A percentile compares a stretch with the other conserved stretches of the same genome.
These are phyloP conservation scores for Saitozyma sp. DNA, from an alignment of 768 basidiomycete genomes.

Conservation along the genomic window DNA sequence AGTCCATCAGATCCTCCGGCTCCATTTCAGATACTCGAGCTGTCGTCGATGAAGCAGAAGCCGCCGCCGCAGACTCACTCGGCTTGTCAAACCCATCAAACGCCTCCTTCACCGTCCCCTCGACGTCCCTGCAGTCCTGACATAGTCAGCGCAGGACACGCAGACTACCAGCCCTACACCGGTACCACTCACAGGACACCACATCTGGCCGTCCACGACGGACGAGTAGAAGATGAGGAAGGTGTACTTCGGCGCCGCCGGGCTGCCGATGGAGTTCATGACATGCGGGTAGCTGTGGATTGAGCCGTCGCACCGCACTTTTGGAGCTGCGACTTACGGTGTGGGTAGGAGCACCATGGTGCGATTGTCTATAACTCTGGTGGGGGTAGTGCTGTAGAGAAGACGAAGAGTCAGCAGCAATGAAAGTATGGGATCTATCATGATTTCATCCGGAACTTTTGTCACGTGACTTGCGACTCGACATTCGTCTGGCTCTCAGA, in stretches of 20 bases:
- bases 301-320: neutral
- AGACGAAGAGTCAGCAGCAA: too few relatives aligned
- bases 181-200: constrained; percentile 47
- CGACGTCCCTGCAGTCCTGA: constrained; percentile 48
- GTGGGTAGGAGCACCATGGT: too few relatives aligned
- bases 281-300: constrained; percentile 45
- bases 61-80: constrained; percentile 21
- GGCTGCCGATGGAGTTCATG: constrained; percentile 42
- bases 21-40: too few relatives aligned
- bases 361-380: too few relatives aligned
- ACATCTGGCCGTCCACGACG: constrained; percentile 50
- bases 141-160: neutral
- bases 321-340: too few relatives aligned
- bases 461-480: too few relatives aligned
- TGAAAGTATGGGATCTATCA: too few relatives aligned
- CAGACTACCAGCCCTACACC: neutral
- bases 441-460: too few relatives aligned
- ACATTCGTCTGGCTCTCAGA: too few relatives aligned
- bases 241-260: constrained; percentile 39
- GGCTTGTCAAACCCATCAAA: constrained; percentile 46
- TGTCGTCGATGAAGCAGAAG: too few relatives aligned
- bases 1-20: too few relatives aligned
- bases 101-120: constrained; percentile 34
- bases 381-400: too few relatives aligned
- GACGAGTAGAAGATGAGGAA: constrained; percentile 51